Percentiles rank a stretch among this genome's conserved stretches.
Conservation (phyloP, 345 rosid species). For the Citrus inodora region DNA sequence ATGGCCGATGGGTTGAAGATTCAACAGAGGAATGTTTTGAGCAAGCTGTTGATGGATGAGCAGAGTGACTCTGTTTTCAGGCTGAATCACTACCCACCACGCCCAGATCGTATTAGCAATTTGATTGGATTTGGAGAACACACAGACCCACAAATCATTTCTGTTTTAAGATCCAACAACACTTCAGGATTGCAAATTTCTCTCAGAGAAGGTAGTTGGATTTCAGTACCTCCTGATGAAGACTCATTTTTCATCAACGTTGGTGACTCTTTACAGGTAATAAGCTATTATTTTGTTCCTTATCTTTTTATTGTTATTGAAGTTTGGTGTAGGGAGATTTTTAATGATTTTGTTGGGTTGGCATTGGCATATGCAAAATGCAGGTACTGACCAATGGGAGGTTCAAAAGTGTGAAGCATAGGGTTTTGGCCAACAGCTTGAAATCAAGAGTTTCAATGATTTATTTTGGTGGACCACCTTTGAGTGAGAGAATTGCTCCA, state of each 20-base stretch:
- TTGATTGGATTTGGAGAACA: slow-evolving; percentile 85
- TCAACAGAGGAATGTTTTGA: slow-evolving; percentile 51
- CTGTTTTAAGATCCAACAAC: slow-evolving; percentile 78
- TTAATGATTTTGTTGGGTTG: too few species aligned
- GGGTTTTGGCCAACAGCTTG: slow-evolving; percentile 55
- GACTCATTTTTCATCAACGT: slow-evolving; percentile 76
- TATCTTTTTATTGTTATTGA: too few species aligned
- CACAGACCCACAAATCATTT: slow-evolving; percentile 89
- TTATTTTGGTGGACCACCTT: slow-evolving; percentile 85
- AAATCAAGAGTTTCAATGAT: slow-evolving; percentile 79
- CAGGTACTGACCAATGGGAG: slow-evolving; percentile 94
- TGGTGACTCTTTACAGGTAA: slow-evolving; percentile 83
- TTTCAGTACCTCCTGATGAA: slow-evolving; percentile 75
- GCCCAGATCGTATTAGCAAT: slow-evolving; percentile 30
- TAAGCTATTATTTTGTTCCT: not conserved
- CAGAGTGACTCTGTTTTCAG: slow-evolving; percentile 68
- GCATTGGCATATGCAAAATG: not conserved
- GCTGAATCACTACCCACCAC: slow-evolving; percentile 76
- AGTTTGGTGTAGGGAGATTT: too few species aligned
- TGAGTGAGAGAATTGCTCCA: slow-evolving; percentile 56
- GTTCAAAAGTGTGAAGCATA: slow-evolving; percentile 81
- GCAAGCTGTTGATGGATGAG: slow-evolving; percentile 62
- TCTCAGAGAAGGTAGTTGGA: slow-evolving; percentile 60
- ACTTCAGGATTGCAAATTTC: slow-evolving; percentile 82
- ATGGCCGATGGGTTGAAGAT: slow-evolving; percentile 74